Evolutionary conservation across 106 monocot species (phyloP).

Genomic region (Allium cepa): DNA sequence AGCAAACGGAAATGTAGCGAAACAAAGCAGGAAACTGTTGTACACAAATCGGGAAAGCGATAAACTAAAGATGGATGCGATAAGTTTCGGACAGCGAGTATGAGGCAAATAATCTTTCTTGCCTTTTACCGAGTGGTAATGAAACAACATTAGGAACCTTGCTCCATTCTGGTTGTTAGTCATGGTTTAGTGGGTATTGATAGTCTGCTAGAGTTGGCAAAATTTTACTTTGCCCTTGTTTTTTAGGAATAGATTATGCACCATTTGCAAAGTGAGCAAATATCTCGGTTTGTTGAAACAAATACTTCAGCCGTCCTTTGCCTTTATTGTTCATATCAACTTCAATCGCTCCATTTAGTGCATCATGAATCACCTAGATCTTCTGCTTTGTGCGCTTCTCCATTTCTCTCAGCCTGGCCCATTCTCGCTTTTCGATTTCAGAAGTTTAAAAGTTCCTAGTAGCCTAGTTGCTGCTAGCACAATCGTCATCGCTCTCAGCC

Average conservation of each 20-base stretch:
- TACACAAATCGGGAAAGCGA: too few species aligned
- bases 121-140: too few species aligned
- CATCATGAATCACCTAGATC: conserved; percentile 42
- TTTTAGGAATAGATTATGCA: conserved; percentile 35
- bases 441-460: conserved; percentile 6
- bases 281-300: conserved; percentile 77
- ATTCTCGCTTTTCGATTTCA: conserved; percentile 51
- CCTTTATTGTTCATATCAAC: conserved; percentile 80
- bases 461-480: conserved; percentile 12
- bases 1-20: too few species aligned
- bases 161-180: too few species aligned
- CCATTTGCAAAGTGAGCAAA: conserved; percentile 85
- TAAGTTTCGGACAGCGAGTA: too few species aligned
- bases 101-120: too few species aligned
- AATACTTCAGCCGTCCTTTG: conserved; percentile 64
- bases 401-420: conserved; percentile 51
- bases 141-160: too few species aligned
- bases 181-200: too few species aligned
- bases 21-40: too few species aligned
- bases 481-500: conserved; percentile 21
- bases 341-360: conserved; percentile 59
- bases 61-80: too few species aligned
- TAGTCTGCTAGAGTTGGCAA: too few species aligned
- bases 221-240: too few species aligned
- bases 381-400: conserved; percentile 57